Base-by-base conservation (phyloP, 2,329 filamentous ascomycete genomes). In the Fonsecaea monophora region DNA sequence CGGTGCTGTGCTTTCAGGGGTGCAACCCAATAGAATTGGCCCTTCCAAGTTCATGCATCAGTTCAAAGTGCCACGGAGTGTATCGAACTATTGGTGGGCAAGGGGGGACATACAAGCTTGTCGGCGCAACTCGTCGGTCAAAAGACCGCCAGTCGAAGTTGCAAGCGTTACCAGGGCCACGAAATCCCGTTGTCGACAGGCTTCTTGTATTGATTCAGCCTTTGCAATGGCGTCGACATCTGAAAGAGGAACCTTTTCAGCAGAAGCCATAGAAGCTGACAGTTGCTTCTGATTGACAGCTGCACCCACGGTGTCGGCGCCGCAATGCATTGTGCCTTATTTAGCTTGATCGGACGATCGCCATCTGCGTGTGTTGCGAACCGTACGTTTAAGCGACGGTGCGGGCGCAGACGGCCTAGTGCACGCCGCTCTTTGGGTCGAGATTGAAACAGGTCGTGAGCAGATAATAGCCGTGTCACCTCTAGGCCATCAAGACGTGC, bases 51-150 rank as follows among this genome's bases (percentile, higher is more conserved):
- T 64, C 34, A 53, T 66, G 53, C 37, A 48, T 63, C 53, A 60
- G 66, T 38, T 42, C 56, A 4, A 53, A 50, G 67, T 75, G 69
- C 71, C 32, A 71, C 62, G 61, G 45, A 54, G 58, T 10, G 34
- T 55, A 32, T 25, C 53, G 34, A 35, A 37, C 59, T 15, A 55
- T 48, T 34, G 53, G 42, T 48, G 21, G 35, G 25, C 55, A 38
- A 42, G 34, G 45, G 40, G 42, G 34, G 38, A 86, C 91, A 79
- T 86, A 96, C 94, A 97, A 72, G 92, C 92, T 77, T 83, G 81
- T 74, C 86, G 86, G 71, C 94, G 89, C 69, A 95, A 78, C 34
- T 83, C 80, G 76, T 93, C 90, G 21, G 83, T 84, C 64, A 92
- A 75, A 69, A 92, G 84, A 18, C 90, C 90, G n/a, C 88, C 90